Base-by-base conservation (phyloP, 176 grass and related monocot genomes). In the Triticum turgidum region DNA sequence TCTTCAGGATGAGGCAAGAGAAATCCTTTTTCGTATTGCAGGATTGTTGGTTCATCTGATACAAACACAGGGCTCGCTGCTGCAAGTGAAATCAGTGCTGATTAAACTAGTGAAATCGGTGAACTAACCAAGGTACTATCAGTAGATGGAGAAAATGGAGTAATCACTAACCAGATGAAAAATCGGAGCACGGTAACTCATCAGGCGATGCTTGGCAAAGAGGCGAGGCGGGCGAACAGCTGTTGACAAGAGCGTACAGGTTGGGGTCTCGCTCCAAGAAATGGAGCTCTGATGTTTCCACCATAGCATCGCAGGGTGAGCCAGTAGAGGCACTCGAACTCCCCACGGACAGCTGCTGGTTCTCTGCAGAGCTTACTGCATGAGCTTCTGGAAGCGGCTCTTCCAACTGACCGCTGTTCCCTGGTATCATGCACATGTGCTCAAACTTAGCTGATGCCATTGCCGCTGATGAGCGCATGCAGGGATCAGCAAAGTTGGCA, bases 331-430 rank as follows among this genome's bases (percentile, higher is more conserved):
- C 82, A 88, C 87, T 89, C 52, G 81, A 93, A 83, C 85, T 93
- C 64, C 77, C 88, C 8, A 85, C 79, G 39, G 73, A 66, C 17
- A 81, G 61, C 32, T 77, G 39, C 79, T 92, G 79, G 75, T 85
- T 89, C 72, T 80, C 81, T 69, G 59, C 80, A 76, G 61, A 65
- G 42, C 87, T 81, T 58, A 87, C 75, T 82, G 63, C 78, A 51
- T 91, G 83, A 69, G 88, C 69, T 79, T 95, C 79, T 42, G 85
- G 88, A 73, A 96, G 71, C 52, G 91, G 49, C 62, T 91, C 97
- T 86, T 96, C 89, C 42, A 94, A 89, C 25, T 88, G 84, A 54
- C 90, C 87, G 63, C 80, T 91, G 65, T 92, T 88, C 44, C 35
- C 51, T 15, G 82, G 84, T 11, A 87, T 73, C 27, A 84, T 51